Percentiles rank a stretch among this genome's conserved stretches.
Evolutionary conservation across 2,329 filamentous ascomycete species (phyloP).

Genomic region (Aspergillus vadensis): DNA sequence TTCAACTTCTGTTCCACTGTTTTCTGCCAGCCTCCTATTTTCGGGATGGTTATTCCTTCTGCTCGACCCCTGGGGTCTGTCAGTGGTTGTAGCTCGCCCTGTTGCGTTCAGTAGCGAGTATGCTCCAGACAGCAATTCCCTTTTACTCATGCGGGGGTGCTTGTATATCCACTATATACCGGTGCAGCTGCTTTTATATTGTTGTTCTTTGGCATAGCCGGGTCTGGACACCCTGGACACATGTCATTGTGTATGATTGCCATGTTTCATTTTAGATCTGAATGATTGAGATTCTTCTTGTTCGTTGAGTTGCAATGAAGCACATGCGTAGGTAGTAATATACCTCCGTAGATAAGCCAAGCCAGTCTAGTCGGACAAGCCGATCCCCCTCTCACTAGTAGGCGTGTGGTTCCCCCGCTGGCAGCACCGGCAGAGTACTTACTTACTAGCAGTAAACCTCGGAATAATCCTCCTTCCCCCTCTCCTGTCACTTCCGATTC

Average conservation of each 20-base stretch:
- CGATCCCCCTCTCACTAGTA: too few species aligned
- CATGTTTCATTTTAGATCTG: neutral
- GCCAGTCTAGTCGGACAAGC: neutral
- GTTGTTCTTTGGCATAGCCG: constrained; percentile 5
- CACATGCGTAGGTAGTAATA: neutral
- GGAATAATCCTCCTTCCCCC: neutral
- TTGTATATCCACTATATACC: constrained; percentile 4
- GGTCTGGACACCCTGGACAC: constrained; percentile 11
- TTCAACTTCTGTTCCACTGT: neutral
- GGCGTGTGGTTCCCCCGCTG: too few species aligned
- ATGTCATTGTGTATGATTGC: neutral
- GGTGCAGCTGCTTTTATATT: neutral
- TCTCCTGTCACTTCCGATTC: neutral
- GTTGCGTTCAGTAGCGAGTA: neutral
- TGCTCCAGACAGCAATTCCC: neutral
- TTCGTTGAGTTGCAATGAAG: neutral
- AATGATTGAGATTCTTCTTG: neutral
- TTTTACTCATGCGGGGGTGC: neutral
- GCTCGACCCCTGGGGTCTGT: neutral
- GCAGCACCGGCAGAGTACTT: too few species aligned
- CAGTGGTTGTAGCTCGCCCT: neutral
- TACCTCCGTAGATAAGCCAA: neutral
- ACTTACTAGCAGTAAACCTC: too few species aligned
- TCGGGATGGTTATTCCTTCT: neutral
- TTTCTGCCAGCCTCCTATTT: neutral